Evolutionary conservation across 257 asterid genomes (phyloP).

Genomic region (Oldenlandia corymbosa): DNA sequence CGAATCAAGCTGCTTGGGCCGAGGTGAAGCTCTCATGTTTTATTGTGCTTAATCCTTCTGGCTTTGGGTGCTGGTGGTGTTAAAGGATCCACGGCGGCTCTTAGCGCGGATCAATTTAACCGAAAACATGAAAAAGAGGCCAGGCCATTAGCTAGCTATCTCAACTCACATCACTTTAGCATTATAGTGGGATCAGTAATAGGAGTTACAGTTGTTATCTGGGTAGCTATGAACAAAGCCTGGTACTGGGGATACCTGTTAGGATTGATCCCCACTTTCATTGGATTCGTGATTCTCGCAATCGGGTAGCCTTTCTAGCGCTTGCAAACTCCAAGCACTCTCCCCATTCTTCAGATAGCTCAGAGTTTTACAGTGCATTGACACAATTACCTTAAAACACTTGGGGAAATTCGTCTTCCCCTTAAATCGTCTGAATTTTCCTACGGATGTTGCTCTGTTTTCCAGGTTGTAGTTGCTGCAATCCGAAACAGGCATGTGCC

Average conservation of each 20-base stretch:
- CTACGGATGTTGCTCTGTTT: neutral
- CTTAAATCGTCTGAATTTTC: neutral
- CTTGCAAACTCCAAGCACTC: conserved; percentile 29
- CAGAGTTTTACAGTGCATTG: conserved; percentile 39
- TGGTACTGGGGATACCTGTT: conserved; percentile 60
- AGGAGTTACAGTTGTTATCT: conserved; percentile 53
- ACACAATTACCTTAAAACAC: too few species aligned
- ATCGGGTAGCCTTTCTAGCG: conserved; percentile 39
- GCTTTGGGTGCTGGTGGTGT: conserved; percentile 57
- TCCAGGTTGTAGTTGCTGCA: conserved; percentile 38
- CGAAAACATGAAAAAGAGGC: conserved; percentile 31
- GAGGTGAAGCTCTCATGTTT: conserved; percentile 38
- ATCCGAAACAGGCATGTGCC: conserved; percentile 28
- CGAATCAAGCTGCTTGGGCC: conserved; percentile 27
- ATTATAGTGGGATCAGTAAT: conserved; percentile 45
- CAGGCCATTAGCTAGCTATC: conserved; percentile 35
- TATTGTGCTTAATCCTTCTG: conserved; percentile 35
- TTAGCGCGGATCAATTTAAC: conserved; percentile 60
- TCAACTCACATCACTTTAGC: conserved; percentile 49
- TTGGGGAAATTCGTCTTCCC: too few species aligned
- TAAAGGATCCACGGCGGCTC: conserved; percentile 46
- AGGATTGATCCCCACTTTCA: conserved; percentile 30
- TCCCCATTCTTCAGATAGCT: conserved; percentile 32
- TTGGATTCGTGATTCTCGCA: conserved; percentile 41
- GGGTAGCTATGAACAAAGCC: conserved; percentile 48